Percentiles rank a stretch among this genome's conserved stretches.
These are phyloP conservation scores for Citrullus amarus DNA, from an alignment of 306 rosid genomes.

Conservation along the genomic window DNA sequence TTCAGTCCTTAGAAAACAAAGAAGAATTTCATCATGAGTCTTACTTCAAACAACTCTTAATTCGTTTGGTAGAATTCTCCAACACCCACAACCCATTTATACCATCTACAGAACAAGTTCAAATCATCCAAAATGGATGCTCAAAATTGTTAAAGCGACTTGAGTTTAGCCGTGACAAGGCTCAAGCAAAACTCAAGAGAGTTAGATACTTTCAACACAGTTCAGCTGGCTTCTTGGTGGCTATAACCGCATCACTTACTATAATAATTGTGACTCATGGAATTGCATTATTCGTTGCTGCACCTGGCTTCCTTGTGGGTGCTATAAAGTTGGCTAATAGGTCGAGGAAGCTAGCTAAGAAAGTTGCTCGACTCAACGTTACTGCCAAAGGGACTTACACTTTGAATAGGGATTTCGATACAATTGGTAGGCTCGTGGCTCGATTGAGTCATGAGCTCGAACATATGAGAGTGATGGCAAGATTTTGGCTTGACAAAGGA, in stretches of 20 bases:
- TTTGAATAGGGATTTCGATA: slow-evolving; percentile 56
- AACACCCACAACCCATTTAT: slow-evolving; percentile 18
- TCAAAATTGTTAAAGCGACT: slow-evolving; percentile 31
- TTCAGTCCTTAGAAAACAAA: slow-evolving; percentile 6
- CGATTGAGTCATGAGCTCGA: slow-evolving; percentile 55
- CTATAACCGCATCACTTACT: slow-evolving; percentile 26
- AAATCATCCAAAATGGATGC: slow-evolving; percentile 16
- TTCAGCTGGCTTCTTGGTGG: slow-evolving; percentile 26
- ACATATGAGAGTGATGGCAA: slow-evolving; percentile 23
- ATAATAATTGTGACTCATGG: slow-evolving; percentile 43
- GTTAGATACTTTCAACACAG: slow-evolving; percentile 15
- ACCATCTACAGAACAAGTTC: slow-evolving; percentile 6
- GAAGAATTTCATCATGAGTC: too few relatives aligned
- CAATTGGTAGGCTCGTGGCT: slow-evolving; percentile 41
- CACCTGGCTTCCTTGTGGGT: slow-evolving; percentile 25
- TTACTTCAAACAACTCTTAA: not conserved
- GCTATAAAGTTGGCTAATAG: slow-evolving; percentile 22
- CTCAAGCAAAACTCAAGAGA: slow-evolving; percentile 21
- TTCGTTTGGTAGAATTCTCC: not conserved
- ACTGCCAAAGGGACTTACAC: slow-evolving; percentile 66
- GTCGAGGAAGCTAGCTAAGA: slow-evolving; percentile 14
- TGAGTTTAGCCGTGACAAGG: slow-evolving; percentile 34
- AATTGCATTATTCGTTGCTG: slow-evolving; percentile 31
- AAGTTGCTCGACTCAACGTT: slow-evolving; percentile 34
- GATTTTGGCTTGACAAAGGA: slow-evolving; percentile 46